A percentile compares a stretch with the other conserved stretches of the same genome.
Evolutionary conservation across 768 basidiomycete genomes (phyloP).

Genomic region (Hydnomerulius pinastri): DNA sequence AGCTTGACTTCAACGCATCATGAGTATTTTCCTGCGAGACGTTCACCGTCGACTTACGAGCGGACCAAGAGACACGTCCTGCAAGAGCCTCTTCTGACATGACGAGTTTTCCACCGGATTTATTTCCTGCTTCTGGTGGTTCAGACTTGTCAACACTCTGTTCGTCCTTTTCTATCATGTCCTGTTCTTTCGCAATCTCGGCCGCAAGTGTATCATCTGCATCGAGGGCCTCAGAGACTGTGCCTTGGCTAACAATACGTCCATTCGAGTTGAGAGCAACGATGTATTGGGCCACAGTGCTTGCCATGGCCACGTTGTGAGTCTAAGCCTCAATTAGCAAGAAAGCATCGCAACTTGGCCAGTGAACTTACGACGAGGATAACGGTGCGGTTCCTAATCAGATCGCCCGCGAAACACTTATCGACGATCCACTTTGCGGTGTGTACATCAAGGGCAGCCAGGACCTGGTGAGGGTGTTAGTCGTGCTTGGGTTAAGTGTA

Average conservation of each 20-base stretch:
- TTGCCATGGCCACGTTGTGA: constrained; percentile 34
- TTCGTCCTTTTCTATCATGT: constrained; percentile 7
- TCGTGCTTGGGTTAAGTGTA: not conserved
- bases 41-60: constrained; percentile 30
- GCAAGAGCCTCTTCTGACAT: constrained; percentile 63
- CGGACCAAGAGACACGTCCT: constrained; percentile 57
- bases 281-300: constrained; percentile 36
- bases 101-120: constrained; percentile 57
- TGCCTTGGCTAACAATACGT: constrained; percentile 47
- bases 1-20: constrained; percentile 33
- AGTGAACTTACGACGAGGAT: constrained; percentile 47
- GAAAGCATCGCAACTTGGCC: not conserved
- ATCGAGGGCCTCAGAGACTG: constrained; percentile 48
- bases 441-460: constrained; percentile 62
- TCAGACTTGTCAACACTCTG: constrained; percentile 25
- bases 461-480: constrained; percentile 16
- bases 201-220: constrained; percentile 37
- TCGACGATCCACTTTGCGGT: constrained; percentile 51
- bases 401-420: constrained; percentile 47
- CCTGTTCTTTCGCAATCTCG: constrained; percentile 17
- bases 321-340: constrained; percentile 28
- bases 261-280: constrained; percentile 59
- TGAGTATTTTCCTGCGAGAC: constrained; percentile 9
- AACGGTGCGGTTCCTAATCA: constrained; percentile 51
- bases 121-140: constrained; percentile 13